phyloP scores from a whole-genome alignment of 495 filamentous ascomycete species.

The Neurospora sp. region DNA sequence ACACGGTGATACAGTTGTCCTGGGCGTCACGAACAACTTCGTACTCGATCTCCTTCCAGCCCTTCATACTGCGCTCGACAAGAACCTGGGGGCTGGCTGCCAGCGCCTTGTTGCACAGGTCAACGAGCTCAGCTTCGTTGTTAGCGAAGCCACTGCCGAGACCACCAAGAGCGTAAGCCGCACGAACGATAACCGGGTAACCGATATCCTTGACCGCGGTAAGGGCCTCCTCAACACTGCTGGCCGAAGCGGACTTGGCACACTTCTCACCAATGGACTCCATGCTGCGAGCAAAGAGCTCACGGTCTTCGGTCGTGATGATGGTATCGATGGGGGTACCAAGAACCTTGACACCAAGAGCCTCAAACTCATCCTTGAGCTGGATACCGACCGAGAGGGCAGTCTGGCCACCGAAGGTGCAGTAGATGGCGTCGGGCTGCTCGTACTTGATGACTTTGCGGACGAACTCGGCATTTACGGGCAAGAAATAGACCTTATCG shows the following conservation, averaged over 20 bases:
- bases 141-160: constrained; percentile 94
- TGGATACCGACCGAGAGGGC: constrained; percentile 91
- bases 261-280: constrained; percentile 97
- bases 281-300: constrained; percentile 96
- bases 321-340: constrained; percentile 97
- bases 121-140: constrained; percentile 72
- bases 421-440: constrained; percentile 88
- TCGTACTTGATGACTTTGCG: constrained; percentile 92
- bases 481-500: constrained; percentile 96
- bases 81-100: constrained; percentile 92
- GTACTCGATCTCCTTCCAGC: constrained; percentile 99
- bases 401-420: constrained; percentile 94
- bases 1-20: constrained; percentile 99
- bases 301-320: constrained; percentile 95
- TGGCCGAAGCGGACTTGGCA: constrained; percentile 90
- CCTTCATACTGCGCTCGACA: constrained; percentile 97
- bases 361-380: constrained; percentile 90
- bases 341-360: constrained; percentile 81
- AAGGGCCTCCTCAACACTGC: constrained; percentile 74
- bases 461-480: constrained; percentile 94
- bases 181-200: constrained; percentile 94
- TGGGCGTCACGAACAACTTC: constrained; percentile 93
- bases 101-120: constrained; percentile 91
- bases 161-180: constrained; percentile 91
- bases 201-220: constrained; percentile 77